phyloP scores from a whole-genome alignment of 257 asterid genomes.

The Solanum stenotomum region DNA sequence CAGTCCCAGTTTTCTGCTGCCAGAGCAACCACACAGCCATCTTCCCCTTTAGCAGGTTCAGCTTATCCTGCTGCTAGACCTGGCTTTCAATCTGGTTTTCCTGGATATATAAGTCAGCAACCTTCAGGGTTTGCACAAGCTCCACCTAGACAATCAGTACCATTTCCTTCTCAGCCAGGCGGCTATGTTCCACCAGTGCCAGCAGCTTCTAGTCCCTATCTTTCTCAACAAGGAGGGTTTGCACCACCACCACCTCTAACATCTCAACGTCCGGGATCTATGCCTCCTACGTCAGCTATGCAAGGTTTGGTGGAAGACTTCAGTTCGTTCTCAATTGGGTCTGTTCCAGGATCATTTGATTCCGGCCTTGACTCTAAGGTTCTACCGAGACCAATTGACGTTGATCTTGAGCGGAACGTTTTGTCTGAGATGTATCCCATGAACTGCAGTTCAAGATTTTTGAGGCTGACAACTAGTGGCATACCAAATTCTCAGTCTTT shows the following conservation, averaged over 20 bases:
- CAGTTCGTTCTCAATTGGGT: slow-evolving; percentile 64
- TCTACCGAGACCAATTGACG: slow-evolving; percentile 77
- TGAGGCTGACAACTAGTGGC: slow-evolving; percentile 67
- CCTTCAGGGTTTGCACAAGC: slow-evolving; percentile 42
- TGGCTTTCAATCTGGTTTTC: slow-evolving; percentile 46
- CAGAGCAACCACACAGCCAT: slow-evolving; percentile 51
- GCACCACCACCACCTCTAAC: slow-evolving; percentile 42
- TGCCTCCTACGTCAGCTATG: slow-evolving; percentile 36
- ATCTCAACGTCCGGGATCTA: slow-evolving; percentile 32
- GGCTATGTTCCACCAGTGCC: slow-evolving; percentile 45
- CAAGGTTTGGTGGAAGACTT: slow-evolving; percentile 74
- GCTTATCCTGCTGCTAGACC: slow-evolving; percentile 48
- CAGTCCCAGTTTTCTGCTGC: slow-evolving; percentile 30
- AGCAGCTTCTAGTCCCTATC: slow-evolving; percentile 21
- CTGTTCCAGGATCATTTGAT: slow-evolving; percentile 69
- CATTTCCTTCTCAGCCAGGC: slow-evolving; percentile 51
- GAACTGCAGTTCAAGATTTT: slow-evolving; percentile 57
- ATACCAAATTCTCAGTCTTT: slow-evolving; percentile 67
- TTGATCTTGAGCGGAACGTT: slow-evolving; percentile 45
- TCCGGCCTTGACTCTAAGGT: slow-evolving; percentile 46
- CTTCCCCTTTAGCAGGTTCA: slow-evolving; percentile 47
- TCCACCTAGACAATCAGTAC: slow-evolving; percentile 21
- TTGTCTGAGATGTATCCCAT: slow-evolving; percentile 47
- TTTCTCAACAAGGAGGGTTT: slow-evolving; percentile 50
- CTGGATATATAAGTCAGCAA: slow-evolving; percentile 54